Conservation (phyloP, 352 stramenopile genomes). For the Elongisporangium anandrum region DNA sequence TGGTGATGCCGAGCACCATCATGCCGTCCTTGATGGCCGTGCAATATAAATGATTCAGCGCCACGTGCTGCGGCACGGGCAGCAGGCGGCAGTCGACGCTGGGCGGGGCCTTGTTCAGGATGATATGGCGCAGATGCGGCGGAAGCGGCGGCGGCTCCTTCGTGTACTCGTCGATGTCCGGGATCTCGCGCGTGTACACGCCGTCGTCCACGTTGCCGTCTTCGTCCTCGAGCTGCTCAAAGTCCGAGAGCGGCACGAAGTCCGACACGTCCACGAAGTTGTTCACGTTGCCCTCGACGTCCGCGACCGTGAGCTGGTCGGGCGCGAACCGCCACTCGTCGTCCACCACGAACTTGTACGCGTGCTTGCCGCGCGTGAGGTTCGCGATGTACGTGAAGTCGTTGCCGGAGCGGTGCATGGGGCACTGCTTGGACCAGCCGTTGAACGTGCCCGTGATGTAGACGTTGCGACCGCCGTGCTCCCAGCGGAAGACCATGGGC, state of each 20-base stretch:
- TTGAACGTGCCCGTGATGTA: conserved; percentile 99
- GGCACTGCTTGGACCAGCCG: conserved; percentile 97
- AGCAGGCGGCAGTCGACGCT: conserved; percentile 94
- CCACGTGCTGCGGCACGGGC: conserved; percentile 97
- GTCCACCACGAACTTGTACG: conserved; percentile 99
- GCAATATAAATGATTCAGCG: conserved; percentile 99
- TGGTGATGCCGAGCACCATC: conserved; percentile 99
- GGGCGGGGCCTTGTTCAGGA: conserved; percentile 98
- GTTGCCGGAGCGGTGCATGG: conserved; percentile 99
- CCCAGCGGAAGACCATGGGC: conserved; percentile 98
- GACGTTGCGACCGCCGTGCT: conserved; percentile 94
- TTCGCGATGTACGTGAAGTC: conserved; percentile 99
- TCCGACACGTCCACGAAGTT: conserved; percentile 99
- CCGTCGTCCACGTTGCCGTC: conserved; percentile 74
- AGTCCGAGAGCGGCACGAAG: conserved; percentile 89
- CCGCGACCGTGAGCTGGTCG: conserved; percentile 95
- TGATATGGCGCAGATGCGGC: conserved; percentile 98
- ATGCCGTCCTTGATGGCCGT: conserved; percentile 99
- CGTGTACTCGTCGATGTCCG: conserved; percentile 99
- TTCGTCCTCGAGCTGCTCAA: conserved; percentile 51
- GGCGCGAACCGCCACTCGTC: conserved; percentile 98
- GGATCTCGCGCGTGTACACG: conserved; percentile 94
- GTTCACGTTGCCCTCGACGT: conserved; percentile 99
- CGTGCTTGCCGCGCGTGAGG: conserved; percentile 96
- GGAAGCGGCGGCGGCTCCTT: conserved; percentile 98